Evolutionary conservation across 2,329 filamentous ascomycete species (phyloP), one percentile per base, ranked within the genome.

Genomic region (Acrodontium crateriforme): DNA sequence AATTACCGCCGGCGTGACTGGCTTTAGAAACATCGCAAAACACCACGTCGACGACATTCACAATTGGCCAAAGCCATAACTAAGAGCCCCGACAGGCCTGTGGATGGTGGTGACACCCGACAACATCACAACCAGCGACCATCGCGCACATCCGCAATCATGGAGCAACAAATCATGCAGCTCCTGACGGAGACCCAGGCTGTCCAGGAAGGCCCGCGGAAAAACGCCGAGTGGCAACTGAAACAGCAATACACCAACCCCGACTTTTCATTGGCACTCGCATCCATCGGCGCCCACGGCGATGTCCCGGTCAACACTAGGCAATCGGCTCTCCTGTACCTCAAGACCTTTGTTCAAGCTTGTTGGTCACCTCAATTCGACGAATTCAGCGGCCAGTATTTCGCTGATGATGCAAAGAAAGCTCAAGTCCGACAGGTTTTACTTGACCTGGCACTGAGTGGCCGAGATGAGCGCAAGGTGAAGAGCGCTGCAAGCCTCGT

Each of bases 141-240:
- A 5, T n/a, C 5, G 24, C 24, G 5, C 11, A n/a, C 11, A 12
- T 10, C 24, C 11, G 10, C 19, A 29, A 26, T 13, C 46, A 93
- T 93, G 84, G 85, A 93, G 69, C 78, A 91, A 60, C 77, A 92
- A 65, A 73, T 98, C 56, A 75, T 89, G 46, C 75, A 77, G 56
- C 70, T 95, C 54, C 75, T 98, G 40, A 73, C 78, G 47, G 82
- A 84, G 58, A 92, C 85, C 27, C 83, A 92, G 61, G 75, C 76
- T 39, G 49, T 79, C 35, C 71, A 75, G 34, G 76, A 87, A 54
- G 74, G 62, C 30, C 75, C 78, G 32, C 78, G 87, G 55, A 84
- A 81, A 53, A 74, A 80, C 53, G 89, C 89, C 44, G 89, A 98
- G 60, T 66, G 77, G 49, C 79, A 83, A 46, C 70, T 94, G 28